Conservation (phyloP, 345 rosid genomes). For the Lepidium sativum region DNA sequence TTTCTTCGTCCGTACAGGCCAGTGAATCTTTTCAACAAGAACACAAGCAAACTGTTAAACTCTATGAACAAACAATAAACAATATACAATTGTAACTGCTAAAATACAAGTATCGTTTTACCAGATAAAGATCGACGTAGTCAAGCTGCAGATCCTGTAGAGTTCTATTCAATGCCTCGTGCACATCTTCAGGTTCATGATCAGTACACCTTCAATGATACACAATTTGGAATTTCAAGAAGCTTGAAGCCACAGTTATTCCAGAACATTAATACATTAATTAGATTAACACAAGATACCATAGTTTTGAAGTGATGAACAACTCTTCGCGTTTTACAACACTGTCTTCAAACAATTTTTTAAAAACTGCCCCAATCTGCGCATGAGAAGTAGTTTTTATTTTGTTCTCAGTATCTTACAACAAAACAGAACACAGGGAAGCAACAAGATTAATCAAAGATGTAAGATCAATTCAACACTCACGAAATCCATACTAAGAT, state of each 20-base stretch:
- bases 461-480: background rate
- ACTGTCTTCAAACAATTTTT: conserved; percentile 42
- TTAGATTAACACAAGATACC: conserved; percentile 20
- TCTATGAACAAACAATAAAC: no score
- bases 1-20: conserved; percentile 68
- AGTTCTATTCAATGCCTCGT: conserved; percentile 40
- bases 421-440: background rate
- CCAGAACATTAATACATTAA: no score
- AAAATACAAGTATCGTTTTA: conserved; percentile 11
- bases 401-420: background rate
- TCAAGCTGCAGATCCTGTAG: conserved; percentile 49
- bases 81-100: background rate
- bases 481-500: background rate
- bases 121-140: conserved; percentile 57
- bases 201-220: conserved; percentile 36
- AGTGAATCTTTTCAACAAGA: conserved; percentile 51
- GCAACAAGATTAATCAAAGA: background rate
- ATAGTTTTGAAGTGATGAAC: conserved; percentile 60
- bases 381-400: background rate
- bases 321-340: conserved; percentile 48
- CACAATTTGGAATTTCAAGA: background rate
- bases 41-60: background rate
- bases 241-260: background rate
- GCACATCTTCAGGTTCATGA: conserved; percentile 57
- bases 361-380: conserved; percentile 43